These are phyloP conservation scores for Parietaria judaica DNA, from an alignment of 306 rosid species.

Conservation along the genomic window DNA sequence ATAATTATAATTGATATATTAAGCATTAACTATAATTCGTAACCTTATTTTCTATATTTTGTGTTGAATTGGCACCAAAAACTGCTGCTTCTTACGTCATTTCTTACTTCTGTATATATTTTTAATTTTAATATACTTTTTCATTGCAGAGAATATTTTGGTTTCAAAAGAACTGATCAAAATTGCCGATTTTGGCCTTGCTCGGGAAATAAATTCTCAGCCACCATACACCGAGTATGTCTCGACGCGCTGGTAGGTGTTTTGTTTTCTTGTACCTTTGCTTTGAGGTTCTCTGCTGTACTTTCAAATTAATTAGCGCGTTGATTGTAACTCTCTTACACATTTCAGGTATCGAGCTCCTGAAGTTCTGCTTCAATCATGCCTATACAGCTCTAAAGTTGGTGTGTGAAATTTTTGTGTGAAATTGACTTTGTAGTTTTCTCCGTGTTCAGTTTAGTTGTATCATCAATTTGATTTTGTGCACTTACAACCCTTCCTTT, in stretches of 20 bases:
- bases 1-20: no score
- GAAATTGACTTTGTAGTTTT: neutral
- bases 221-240: conserved; percentile 97
- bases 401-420: conserved; percentile 42
- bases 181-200: conserved; percentile 96
- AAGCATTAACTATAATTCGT: no score
- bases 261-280: neutral
- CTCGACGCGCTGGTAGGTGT: conserved; percentile 83
- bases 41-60: no score
- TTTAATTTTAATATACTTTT: neutral
- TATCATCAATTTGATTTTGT: neutral
- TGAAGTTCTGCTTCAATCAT: conserved; percentile 93
- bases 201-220: conserved; percentile 72
- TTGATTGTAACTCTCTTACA: conserved; percentile 3
- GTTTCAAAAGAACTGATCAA: conserved; percentile 73
- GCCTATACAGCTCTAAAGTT: conserved; percentile 73
- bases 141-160: conserved; percentile 70
- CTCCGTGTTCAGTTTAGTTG: neutral
- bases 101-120: neutral
- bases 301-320: neutral
- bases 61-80: no score
- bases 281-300: neutral
- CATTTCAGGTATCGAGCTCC: conserved; percentile 89
- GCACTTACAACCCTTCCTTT: neutral
- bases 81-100: neutral